Conservation (phyloP, 306 rosid genomes). For the Lithocarpus polystachyus region DNA sequence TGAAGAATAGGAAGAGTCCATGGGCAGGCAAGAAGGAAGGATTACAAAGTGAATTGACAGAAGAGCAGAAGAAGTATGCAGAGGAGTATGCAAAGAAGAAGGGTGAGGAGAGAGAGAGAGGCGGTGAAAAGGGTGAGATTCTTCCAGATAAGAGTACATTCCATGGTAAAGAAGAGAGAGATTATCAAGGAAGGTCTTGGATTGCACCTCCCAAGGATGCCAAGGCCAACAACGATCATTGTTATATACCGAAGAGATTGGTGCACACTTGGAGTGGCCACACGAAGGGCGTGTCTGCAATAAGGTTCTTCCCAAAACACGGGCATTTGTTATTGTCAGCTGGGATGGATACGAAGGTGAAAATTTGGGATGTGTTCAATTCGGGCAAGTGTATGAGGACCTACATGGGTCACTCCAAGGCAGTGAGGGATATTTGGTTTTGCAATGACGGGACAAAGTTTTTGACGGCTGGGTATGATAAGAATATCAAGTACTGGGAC, state of each 20-base stretch:
- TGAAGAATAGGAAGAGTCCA: constrained; percentile 88
- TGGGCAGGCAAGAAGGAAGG: constrained; percentile 97
- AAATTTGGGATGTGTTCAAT: constrained; percentile 97
- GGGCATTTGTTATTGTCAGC: constrained; percentile 95
- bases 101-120: constrained; percentile 76
- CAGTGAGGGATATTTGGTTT: constrained; percentile 88
- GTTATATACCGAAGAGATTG: constrained; percentile 92
- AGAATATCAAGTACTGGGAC: constrained; percentile 98
- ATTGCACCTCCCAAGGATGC: constrained; percentile 92
- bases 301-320: constrained; percentile 79
- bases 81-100: constrained; percentile 96
- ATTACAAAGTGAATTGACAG: constrained; percentile 60
- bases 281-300: constrained; percentile 91
- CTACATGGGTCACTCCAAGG: constrained; percentile 89
- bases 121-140: constrained; percentile 70
- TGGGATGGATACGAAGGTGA: constrained; percentile 87
- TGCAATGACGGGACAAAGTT: constrained; percentile 86
- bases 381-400: constrained; percentile 98
- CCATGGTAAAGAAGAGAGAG: constrained; percentile 93
- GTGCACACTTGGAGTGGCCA: constrained; percentile 99
- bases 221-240: constrained; percentile 81
- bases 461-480: constrained; percentile 89
- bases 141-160: constrained; percentile 80
- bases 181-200: constrained; percentile 99
- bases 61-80: constrained; percentile 90